Evolutionary conservation across 2,329 filamentous ascomycete species (phyloP), one percentile per base, ranked within the genome.

Genomic region (Emergomyces pasteurianus): DNA sequence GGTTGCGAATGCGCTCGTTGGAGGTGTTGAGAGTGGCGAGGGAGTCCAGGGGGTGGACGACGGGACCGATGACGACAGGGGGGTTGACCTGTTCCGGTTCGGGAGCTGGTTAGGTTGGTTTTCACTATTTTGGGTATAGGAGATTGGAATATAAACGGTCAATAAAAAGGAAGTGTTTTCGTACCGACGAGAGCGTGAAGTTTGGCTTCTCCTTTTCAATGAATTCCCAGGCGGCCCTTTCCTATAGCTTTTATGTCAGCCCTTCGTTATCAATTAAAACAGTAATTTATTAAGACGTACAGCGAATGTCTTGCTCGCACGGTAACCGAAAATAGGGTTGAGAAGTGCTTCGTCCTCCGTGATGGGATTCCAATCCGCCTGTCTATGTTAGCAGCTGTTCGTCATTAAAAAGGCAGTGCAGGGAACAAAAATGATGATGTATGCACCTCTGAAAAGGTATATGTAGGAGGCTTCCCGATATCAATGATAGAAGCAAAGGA

Each of bases 21-120:
- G 86, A 89, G 1, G 86, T 88, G 74, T 91, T 92, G 63, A 91
- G 76, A 1, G 75, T 76, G n/a, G 83, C 80, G 0, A 88, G 77
- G 26, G 77, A 80, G 63, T 84, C 81, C 2, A 90, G 78, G 65
- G 85, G 84, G 65, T 86, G 81, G 57, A 85, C 80, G 8, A 87
- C 73, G 0, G 86, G 85, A 0, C 86, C 86, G 47, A 87, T 81
- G 0, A 85, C 83, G 60, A 83, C 77, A 0, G 85, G 85, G 58
- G 83, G 82, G 67, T 83, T 83, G 66, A 58, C 60, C 63, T 65
- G 47, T 52, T 38, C 18, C 5, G 9, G 38, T 28, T 52, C 10
- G 31, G 40, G 16, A 31, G 8, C 10, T 10, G 38, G 10, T 31
- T 31, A 12, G 7, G 9, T 47, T 34, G 23, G 38, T 3, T 9